Base-by-base conservation (phyloP, 441 rosid genomes). In the Adansonia rubrostipa region DNA sequence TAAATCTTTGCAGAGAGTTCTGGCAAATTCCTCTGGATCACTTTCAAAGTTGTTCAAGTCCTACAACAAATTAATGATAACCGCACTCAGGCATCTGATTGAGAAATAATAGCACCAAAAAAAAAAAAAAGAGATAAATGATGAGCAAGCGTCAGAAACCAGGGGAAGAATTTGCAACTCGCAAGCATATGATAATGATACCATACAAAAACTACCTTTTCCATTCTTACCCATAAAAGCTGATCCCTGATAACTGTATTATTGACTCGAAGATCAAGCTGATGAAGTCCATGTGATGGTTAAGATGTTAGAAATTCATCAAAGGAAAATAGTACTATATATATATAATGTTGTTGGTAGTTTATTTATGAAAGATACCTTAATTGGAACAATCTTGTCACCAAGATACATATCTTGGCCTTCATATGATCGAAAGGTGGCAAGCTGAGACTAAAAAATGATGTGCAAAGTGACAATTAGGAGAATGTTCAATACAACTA, bases 261-360 rank as follows among this genome's bases (percentile, higher is more conserved):
- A 84, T 93, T 95, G 60, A 95, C 95, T 75, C 96, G 91, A 83
- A 95, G 93, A 87, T 95, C 97, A 82, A 95, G 97, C 98, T 95
- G 93, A 76, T 62, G 79, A 81, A 73, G 9, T 71, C 62, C 62
- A 71, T 9, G 24, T 4, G 48, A 51, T 51, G 47, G 24, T 19
- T 9, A 33, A 53, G 61, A 47, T 28, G n/a, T 36, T 15, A 54
- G 20, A 17, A 44, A 62, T 71, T 57, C 22, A 17, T 19, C 1
- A 15, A 44, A 24, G 42, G 48, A 15, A 71, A 50, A 53, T 15
- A 9, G n/a, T 10, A 54, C 4, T 33, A 71, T 5, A 33, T 33
- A 13, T 11, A 14, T 1, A 45, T 24, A 9, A 45, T 10, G 0
- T 45, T 68, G 6, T 69, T 70, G 58, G 44, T 24, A 50, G 3